phyloP scores from a whole-genome alignment of 83 land plant species.

The Diphasiastrum complanatum region DNA sequence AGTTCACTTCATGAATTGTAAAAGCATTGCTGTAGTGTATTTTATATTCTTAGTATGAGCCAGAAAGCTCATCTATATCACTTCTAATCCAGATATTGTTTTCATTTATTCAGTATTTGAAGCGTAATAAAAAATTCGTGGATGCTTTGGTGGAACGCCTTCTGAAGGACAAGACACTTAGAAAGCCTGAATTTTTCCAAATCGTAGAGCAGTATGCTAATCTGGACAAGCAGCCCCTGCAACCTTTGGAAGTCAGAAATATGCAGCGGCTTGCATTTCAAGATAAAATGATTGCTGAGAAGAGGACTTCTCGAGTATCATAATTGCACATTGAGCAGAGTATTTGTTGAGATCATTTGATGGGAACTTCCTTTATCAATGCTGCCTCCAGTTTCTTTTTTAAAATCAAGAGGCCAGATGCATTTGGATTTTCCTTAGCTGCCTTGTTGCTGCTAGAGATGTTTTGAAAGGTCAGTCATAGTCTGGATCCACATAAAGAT shows the following conservation, averaged over 20 bases:
- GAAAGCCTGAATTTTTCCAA: conserved; percentile 17
- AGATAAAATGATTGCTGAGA: conserved; percentile 7
- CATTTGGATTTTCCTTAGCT: too few species aligned
- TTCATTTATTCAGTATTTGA: conserved; percentile 13
- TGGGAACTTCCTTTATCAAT: too few species aligned
- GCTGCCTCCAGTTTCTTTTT: too few species aligned
- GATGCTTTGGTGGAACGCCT: conserved; percentile 20
- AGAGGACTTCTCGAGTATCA: not conserved
- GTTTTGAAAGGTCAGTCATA: too few species aligned
- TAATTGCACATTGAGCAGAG: too few species aligned
- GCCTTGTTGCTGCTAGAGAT: too few species aligned
- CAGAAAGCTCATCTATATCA: not conserved
- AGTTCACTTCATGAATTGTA: too few species aligned
- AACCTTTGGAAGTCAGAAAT: conserved; percentile 22
- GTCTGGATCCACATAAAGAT: too few species aligned
- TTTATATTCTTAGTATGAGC: not conserved
- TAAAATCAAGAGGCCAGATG: too few species aligned
- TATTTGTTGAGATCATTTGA: too few species aligned
- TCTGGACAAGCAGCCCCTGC: conserved; percentile 11
- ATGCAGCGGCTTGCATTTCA: conserved; percentile 15
- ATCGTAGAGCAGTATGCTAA: conserved; percentile 16
- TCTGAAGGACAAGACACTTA: conserved; percentile 17
- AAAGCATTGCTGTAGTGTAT: not conserved
- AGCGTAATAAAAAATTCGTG: conserved; percentile 18
- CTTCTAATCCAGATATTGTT: not conserved